Base-by-base conservation (phyloP, 2,329 filamentous ascomycete species). In the Calonectria hawksworthii region DNA sequence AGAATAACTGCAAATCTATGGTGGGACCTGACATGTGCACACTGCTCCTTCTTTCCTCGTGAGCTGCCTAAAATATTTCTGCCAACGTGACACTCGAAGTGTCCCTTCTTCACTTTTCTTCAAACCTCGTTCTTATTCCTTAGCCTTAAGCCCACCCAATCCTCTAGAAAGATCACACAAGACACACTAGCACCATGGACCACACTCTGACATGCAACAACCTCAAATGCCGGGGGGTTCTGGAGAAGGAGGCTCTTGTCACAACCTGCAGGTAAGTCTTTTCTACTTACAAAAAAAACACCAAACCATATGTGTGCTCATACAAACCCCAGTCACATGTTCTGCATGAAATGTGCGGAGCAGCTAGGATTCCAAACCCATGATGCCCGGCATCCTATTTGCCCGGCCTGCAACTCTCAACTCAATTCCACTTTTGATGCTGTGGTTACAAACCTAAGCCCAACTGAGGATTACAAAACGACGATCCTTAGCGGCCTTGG, bases 381-480 rank as follows among this genome's bases (percentile, higher is more conserved):
- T 30, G 80, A 74, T 2, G 75, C 75, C 11, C 75, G 74, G 11
- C 87, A 90, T 30, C 87, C 87, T 4, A 80, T 86, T 1, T 99
- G 96, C 82, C 96, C 95, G 69, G 95, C 94, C 32, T 99, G 96
- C 82, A 88, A 91, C 41, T 90, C 92, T 3, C 88, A 89, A 11
- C 89, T 98, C 3, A 86, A 87, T 10, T 94, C 93, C 76, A 92
- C 92, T 0, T 94, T 98, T 79, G 95, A 98, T 86, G 94, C 93
- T 5, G 92, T 94, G 13, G 88, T 93, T 26, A 91, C 93, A 1
- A 90, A 92, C 36, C 88, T 98, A 51, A 94, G 93, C 74, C 95
- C 95, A 0, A 93, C 92, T 0, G 96, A 98, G 80, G 95, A 98
- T 78, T 98, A 97, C 88, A 98, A 98, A 84, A 95, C 94, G 0